Percentiles rank a stretch among this genome's conserved stretches.
Evolutionary conservation across 495 filamentous ascomycete species (phyloP).

Genomic region (Hypoxylon cercidicola): DNA sequence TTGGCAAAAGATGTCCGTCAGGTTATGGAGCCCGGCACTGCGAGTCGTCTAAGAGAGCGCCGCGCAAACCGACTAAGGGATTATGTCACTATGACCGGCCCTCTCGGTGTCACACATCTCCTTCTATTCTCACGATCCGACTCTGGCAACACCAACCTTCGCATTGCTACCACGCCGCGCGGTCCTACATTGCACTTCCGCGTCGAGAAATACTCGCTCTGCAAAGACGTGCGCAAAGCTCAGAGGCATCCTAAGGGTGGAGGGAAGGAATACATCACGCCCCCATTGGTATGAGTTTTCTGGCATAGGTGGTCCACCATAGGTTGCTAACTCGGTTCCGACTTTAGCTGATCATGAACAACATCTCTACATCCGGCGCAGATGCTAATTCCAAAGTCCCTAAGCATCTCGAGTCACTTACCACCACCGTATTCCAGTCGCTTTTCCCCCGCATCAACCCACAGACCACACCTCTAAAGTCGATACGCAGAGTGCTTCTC

Average conservation of each 20-base stretch:
- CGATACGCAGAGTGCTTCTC: conserved; percentile 88
- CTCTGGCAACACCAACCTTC: conserved; percentile 90
- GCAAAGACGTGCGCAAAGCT: conserved; percentile 85
- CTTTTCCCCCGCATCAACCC: conserved; percentile 97
- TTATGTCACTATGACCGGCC: conserved; percentile 95
- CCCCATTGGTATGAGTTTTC: conserved; percentile 71
- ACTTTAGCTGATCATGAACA: conserved; percentile 94
- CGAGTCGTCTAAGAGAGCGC: conserved; percentile 85
- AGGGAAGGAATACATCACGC: conserved; percentile 81
- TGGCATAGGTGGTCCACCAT: neutral
- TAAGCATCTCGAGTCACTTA: conserved; percentile 91
- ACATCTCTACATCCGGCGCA: conserved; percentile 79
- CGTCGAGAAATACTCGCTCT: conserved; percentile 95
- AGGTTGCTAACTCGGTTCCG: conserved; percentile 31
- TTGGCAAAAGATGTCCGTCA: conserved; percentile 88
- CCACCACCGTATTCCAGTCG: conserved; percentile 94
- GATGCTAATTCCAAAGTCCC: conserved; percentile 71
- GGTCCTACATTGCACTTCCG: conserved; percentile 94
- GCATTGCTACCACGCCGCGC: conserved; percentile 86
- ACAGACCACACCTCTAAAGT: conserved; percentile 84
- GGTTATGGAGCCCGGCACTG: conserved; percentile 97
- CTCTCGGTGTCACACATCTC: conserved; percentile 92
- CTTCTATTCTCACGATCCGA: conserved; percentile 92
- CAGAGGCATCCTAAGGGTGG: conserved; percentile 83
- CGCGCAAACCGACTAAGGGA: conserved; percentile 90